Conservation (phyloP, 352 stramenopile genomes). For the Pythium grandisporangium region DNA sequence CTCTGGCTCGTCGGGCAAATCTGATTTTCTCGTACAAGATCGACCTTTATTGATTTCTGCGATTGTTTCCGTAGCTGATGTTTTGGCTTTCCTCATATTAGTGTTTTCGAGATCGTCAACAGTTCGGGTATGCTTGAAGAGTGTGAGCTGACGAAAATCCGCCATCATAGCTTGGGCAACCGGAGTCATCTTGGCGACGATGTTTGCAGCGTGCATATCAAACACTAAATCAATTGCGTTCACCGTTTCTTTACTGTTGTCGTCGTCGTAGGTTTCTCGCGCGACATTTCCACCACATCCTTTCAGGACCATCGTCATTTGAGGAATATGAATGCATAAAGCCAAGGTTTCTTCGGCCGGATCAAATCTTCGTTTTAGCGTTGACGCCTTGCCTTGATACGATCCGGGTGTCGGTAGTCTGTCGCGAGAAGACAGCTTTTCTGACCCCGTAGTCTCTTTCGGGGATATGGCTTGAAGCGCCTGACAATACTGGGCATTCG, state of each 20-base stretch:
- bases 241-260: too few relatives aligned
- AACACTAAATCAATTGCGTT: constrained; percentile 61
- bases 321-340: constrained; percentile 51
- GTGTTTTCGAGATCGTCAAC: constrained; percentile 1
- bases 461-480: too few relatives aligned
- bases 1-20: constrained; percentile 20
- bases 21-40: constrained; percentile 9
- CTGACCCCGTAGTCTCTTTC: too few relatives aligned
- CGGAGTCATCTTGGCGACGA: constrained; percentile 60
- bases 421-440: too few relatives aligned
- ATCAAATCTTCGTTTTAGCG: constrained; percentile 47
- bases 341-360: constrained; percentile 49
- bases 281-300: constrained; percentile 14
- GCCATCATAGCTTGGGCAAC: constrained; percentile 32
- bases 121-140: constrained; percentile 29
- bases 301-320: constrained; percentile 57
- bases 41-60: constrained; percentile 21
- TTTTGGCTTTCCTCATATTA: constrained; percentile 19
- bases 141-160: constrained; percentile 27
- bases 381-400: too few relatives aligned
- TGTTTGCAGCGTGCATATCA: constrained; percentile 40
- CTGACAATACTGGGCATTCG: constrained; percentile 56
- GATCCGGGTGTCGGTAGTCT: too few relatives aligned
- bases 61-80: constrained; percentile 21
- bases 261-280: too few relatives aligned